Base-by-base conservation (phyloP, 805 yeast species). In the Metschnikowia noctiluminum region DNA sequence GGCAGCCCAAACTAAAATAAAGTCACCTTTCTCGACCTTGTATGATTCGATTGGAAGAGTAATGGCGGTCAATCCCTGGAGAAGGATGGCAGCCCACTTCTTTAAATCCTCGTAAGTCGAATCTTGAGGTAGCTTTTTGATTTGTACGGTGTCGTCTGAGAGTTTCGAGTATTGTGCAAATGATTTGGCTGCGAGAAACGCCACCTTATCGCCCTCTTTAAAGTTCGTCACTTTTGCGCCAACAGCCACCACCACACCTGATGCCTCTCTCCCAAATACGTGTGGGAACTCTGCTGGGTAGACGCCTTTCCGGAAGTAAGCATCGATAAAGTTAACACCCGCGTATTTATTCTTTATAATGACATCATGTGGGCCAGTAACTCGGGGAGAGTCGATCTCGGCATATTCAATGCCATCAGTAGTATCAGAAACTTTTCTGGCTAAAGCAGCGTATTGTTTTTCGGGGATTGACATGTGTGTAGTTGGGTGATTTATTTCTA, bases 301-400 rank as follows among this genome's bases (percentile, higher is more conserved):
- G 6, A 85, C 59, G 5, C 97, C 97, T 43, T 70, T 78, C 61
- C 97, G 79, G 71, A 87, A 88, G 68, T 90, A 91, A 4, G 82
- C 73, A 60, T 91, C 97, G 55, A 89, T 85, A 71, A 79, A 87
- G 59, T 89, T 89, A 59, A 89, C 70, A 32, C 98, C 98, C 11
- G 90, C 76, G 57, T 79, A 89, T 47, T 71, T 75, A 73, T 86
- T 87, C 66, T 85, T 84, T 61, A 91, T 74, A 42, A 91, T 71
- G 10, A 91, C 62, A 51, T 89, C 88, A 28, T 53, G 49, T 45
- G 76, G 72, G 3, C 71, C 75, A 6, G 68, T 62, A 45, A 85
- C 72, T 39, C 68, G 62, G 3, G 96, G 95, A 6, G 84, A 78
- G 4, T 84, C 81, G 35, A 69, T 63, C 35, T 82, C 83, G n/a